These are phyloP conservation scores for Maudiozyma bulderi DNA, from an alignment of 805 yeast genomes.

Conservation along the genomic window DNA sequence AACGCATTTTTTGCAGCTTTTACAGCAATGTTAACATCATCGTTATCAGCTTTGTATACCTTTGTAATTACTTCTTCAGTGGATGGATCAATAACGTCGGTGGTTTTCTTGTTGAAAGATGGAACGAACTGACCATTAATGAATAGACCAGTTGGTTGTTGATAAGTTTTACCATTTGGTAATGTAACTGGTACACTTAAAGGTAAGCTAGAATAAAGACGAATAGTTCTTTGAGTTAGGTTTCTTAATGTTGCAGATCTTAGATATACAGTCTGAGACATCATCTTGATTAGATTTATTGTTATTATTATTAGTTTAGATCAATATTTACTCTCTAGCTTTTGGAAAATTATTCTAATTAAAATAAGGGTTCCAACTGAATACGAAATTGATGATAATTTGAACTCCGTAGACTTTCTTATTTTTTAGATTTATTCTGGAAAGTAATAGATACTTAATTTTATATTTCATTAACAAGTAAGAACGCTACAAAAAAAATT, in stretches of 20 bases:
- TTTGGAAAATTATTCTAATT: no score
- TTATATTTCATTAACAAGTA: no score
- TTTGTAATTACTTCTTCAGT: conserved; percentile 63
- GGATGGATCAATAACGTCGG: conserved; percentile 57
- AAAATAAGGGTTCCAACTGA: no score
- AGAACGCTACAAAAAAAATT: no score
- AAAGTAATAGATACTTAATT: no score
- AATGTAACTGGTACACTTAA: conserved; percentile 42
- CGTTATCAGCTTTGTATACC: conserved; percentile 66
- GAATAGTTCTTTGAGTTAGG: conserved; percentile 6
- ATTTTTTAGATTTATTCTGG: no score
- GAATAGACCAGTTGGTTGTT: conserved; percentile 76
- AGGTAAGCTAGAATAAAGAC: conserved; percentile 32
- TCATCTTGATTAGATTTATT: neutral
- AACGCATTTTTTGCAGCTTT: conserved; percentile 76
- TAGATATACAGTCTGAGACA: conserved; percentile 4
- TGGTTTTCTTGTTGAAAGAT: conserved; percentile 49
- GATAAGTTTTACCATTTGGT: conserved; percentile 67
- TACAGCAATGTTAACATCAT: conserved; percentile 79
- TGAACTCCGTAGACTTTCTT: no score
- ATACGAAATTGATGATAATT: no score
- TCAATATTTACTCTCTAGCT: no score
- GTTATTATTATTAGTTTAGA: neutral
- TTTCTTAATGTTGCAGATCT: neutral
- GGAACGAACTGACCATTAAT: conserved; percentile 69